Base-by-base conservation (phyloP, 345 rosid genomes). In the thale cress (Arabidopsis thaliana) region DNA sequence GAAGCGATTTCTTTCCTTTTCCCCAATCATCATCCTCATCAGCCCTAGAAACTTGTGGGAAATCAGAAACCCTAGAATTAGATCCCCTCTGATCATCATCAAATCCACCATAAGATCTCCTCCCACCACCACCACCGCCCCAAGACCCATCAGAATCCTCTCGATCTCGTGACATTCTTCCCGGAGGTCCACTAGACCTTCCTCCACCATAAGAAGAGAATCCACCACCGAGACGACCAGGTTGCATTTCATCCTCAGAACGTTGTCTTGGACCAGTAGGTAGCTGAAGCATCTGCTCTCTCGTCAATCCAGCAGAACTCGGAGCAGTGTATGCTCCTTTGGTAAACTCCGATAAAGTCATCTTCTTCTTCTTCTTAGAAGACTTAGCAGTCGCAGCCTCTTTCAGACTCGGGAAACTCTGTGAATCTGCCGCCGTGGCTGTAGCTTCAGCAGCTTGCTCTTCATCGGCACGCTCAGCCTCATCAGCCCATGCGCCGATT, bases 191-290 rank as follows among this genome's bases (percentile, higher is more conserved):
- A 30, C 88, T 84, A 30, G 83, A 55, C 61, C 81, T 44, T 25
- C 74, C 76, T 45, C 77, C 79, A 5, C 88, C 89, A 10, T 87
- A 93, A 53, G 81, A 80, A 41, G 90, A 73, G 77, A 96, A 93
- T 1, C 99, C 98, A 4, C 97, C 96, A 3, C 97, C 95, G 3
- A 85, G 86, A 50, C 93, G 82, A 10, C 96, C 93, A 32, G 82
- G 23, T 84, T 88, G 93, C 96, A 89, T 85, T 84, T 90, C 99
- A 34, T 95, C 98, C 1, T 87, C 83, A 46, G 97, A 86, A 20
- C 98, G 93, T 65, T 95, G 93, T 65, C 85, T 91, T 28, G 99
- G 99, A n/a, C 96, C 91, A 13, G 96, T 93, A 5, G 98, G 99
- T 23, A 96, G 94, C 68, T 84, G 85, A 67, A 82, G 67, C 90